A percentile compares a stretch with the other conserved stretches of the same genome.
These are phyloP conservation scores for Hymenotorrendiella dingleyae DNA, from an alignment of 2,329 filamentous ascomycete genomes.

Conservation along the genomic window DNA sequence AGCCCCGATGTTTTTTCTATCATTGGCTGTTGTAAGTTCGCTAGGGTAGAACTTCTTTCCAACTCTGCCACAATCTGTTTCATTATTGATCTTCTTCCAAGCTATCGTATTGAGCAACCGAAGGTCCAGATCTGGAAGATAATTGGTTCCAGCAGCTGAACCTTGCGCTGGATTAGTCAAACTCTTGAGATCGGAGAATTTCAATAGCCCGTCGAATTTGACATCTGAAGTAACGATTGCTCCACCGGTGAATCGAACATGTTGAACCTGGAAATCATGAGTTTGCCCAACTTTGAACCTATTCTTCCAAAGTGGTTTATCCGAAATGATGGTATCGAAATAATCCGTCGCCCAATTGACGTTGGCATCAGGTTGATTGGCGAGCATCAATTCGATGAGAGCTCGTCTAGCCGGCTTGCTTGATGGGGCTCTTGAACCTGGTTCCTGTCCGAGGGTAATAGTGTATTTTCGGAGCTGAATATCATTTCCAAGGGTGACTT, in stretches of 20 bases:
- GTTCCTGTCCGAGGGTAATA: neutral
- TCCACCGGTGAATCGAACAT: too few relatives aligned
- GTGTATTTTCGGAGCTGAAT: neutral
- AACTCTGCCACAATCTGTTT: neutral
- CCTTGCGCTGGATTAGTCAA: neutral
- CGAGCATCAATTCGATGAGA: neutral
- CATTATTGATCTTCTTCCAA: constrained; percentile 8
- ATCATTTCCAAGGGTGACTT: neutral
- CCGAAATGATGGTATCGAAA: neutral
- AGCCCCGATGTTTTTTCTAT: neutral
- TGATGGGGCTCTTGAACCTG: neutral
- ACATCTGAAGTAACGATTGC: neutral
- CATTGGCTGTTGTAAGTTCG: too few relatives aligned
- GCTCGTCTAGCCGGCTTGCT: neutral
- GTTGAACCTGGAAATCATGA: neutral
- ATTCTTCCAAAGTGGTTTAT: neutral
- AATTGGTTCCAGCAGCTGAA: neutral
- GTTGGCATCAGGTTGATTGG: neutral
- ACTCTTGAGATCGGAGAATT: neutral
- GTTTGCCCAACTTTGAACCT: neutral
- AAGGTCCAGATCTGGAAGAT: constrained; percentile 1
- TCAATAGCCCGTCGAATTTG: neutral
- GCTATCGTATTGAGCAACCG: constrained; percentile 10
- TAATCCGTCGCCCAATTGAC: neutral
- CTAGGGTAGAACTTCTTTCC: constrained; percentile 12